Base-by-base conservation (phyloP, 78 protist species). In the Parvularia atlantis region DNA sequence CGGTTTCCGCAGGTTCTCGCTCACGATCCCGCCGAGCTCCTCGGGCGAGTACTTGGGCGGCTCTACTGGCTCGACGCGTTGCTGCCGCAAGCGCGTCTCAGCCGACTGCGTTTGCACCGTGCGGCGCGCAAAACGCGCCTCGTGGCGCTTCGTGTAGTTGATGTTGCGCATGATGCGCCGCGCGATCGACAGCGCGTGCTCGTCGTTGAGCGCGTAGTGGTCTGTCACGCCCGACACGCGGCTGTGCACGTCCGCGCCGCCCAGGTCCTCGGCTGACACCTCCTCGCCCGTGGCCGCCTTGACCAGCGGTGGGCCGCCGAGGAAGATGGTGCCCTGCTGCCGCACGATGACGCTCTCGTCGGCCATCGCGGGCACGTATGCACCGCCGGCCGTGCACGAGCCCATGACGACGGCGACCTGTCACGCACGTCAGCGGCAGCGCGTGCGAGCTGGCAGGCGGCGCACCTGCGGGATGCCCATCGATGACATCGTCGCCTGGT, bases 331-430 rank as follows among this genome's bases (percentile, higher is more conserved):
- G 57, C 96, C 96, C 19, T 72, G 89, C 16, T 82, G 69, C 24
- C 75, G 61, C 43, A 94, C 98, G 35, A 94, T 94, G 48, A 91
- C 80, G 1, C 76, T 53, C 73, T 94, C 96, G 72, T 94, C 98
- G 10, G 96, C 78, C 98, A 94, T 94, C 2, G 95, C 95, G 19
- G 96, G 98, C 36, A 94, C 96, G 59, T 90, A 92, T 0, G 98
- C 98, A 37, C 98, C 98, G 52, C 98, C 98, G 5, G 98, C 98
- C 11, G 98, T 94, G 75, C 98, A 94, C 39, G 88, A 78, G 43
- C 98, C 98, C 96, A 91, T 89, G n/a, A 94, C 98, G 17, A 90
- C 89, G 2, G 96, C 95, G 43, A 91, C 84, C 66, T 78, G 28
- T 17, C 2, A n/a, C n/a, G n/a, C n/a, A n/a, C n/a, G n/a, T n/a